Conservation (phyloP, 225 moss, liverwort and hornwort species). For the Sphagnum tenellum region DNA sequence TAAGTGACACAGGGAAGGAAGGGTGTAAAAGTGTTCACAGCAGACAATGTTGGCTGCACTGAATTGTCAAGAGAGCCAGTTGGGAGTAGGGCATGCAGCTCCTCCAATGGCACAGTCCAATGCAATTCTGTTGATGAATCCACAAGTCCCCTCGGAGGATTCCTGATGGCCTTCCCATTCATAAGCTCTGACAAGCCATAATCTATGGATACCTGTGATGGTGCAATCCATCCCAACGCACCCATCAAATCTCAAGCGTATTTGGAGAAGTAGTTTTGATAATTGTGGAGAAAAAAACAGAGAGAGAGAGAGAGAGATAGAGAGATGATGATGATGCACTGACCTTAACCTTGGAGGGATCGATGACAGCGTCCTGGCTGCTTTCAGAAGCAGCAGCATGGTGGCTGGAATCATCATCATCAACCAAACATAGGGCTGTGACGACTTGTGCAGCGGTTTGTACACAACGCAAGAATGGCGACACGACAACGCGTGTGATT, state of each 20-base stretch:
- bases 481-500: slow-evolving; percentile 52
- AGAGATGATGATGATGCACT: neutral
- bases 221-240: neutral
- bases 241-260: neutral
- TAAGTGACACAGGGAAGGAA: neutral
- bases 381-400: slow-evolving; percentile 8
- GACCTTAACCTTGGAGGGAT: slow-evolving; percentile 51
- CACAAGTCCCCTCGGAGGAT: slow-evolving; percentile 23
- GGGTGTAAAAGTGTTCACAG: neutral
- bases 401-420: slow-evolving; percentile 11
- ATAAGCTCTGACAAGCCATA: slow-evolving; percentile 56
- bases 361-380: slow-evolving; percentile 13
- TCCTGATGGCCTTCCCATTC: slow-evolving; percentile 43
- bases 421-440: slow-evolving; percentile 39
- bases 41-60: slow-evolving; percentile 19
- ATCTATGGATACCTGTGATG: slow-evolving; percentile 43
- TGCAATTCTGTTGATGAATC: slow-evolving; percentile 4
- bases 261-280: neutral
- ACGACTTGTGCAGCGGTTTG: slow-evolving; percentile 61
- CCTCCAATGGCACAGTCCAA: slow-evolving; percentile 39
- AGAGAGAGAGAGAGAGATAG: neutral
- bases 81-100: slow-evolving; percentile 41
- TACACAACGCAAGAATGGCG: slow-evolving; percentile 72
- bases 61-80: slow-evolving; percentile 41
- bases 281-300: neutral